These are phyloP conservation scores for Saturnispora sekii DNA, from an alignment of 805 yeast species.

Conservation along the genomic window DNA sequence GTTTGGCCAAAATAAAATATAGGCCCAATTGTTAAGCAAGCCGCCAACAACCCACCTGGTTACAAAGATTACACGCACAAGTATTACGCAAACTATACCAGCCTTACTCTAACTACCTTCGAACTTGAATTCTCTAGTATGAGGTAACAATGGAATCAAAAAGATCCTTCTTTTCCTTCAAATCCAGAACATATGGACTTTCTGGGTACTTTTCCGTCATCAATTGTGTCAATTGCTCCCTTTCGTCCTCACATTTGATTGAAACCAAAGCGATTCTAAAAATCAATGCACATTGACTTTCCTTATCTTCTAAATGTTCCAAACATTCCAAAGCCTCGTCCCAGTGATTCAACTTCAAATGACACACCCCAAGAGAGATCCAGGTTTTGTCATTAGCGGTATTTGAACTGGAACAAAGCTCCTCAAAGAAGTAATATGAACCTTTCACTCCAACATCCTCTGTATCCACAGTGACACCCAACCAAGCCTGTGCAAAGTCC, in stretches of 20 bases:
- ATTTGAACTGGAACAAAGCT: conserved; percentile 51
- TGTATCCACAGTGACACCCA: conserved; percentile 26
- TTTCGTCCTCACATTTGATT: conserved; percentile 34
- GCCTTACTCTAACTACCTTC: too few relatives aligned
- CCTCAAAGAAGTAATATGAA: conserved; percentile 66
- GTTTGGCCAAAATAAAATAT: too few relatives aligned
- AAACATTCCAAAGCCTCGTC: conserved; percentile 75
- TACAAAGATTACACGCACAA: neutral
- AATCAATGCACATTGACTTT: conserved; percentile 30
- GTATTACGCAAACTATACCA: neutral
- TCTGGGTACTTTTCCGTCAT: conserved; percentile 41
- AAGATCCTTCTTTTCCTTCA: conserved; percentile 47
- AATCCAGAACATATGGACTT: conserved; percentile 42
- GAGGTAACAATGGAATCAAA: conserved; percentile 58
- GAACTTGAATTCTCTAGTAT: neutral
- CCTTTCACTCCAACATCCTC: conserved; percentile 31
- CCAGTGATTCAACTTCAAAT: conserved; percentile 66
- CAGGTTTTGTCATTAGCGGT: conserved; percentile 37
- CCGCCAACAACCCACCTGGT: too few relatives aligned
- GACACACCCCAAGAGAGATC: conserved; percentile 59
- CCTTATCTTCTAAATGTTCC: conserved; percentile 20
- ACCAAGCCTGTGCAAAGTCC: conserved; percentile 74
- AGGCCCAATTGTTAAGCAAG: too few relatives aligned
- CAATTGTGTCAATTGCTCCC: conserved; percentile 20
- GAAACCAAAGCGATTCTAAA: conserved; percentile 56